Percentiles rank a stretch among this genome's conserved stretches.
Conservation (phyloP, 768 basidiomycete species). For the Tylopilus felleus region DNA sequence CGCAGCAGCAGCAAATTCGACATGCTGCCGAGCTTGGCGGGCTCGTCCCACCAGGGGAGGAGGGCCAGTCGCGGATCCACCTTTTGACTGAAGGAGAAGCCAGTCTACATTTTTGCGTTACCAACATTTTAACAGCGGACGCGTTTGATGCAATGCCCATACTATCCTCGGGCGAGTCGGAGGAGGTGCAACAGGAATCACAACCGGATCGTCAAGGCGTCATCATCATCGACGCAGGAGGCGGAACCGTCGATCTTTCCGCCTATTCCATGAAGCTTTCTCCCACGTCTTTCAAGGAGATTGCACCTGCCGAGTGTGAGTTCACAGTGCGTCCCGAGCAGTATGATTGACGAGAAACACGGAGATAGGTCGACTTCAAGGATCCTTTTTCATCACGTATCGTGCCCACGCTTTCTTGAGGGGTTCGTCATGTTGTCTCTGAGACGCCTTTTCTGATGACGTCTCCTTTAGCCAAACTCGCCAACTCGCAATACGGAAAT, state of each 20-base stretch:
- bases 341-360: not conserved
- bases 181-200: constrained; percentile 10
- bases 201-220: constrained; percentile 29
- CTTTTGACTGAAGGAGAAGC: constrained; percentile 65
- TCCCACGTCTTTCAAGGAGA: constrained; percentile 36
- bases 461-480: constrained; percentile 22
- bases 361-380: constrained; percentile 36
- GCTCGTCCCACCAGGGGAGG: constrained; percentile 40
- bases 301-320: constrained; percentile 34
- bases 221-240: constrained; percentile 50
- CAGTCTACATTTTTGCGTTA: constrained; percentile 48
- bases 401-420: constrained; percentile 32
- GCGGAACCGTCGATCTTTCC: constrained; percentile 40
- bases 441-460: not conserved
- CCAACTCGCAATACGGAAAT: constrained; percentile 27
- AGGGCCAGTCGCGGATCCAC: constrained; percentile 40
- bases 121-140: constrained; percentile 40
- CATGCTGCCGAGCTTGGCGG: constrained; percentile 47
- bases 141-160: constrained; percentile 8
- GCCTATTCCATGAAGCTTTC: constrained; percentile 39
- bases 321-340: not conserved
- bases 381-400: constrained; percentile 35
- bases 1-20: constrained; percentile 54
- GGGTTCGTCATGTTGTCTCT: constrained; percentile 19
- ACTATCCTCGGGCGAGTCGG: constrained; percentile 17